A percentile compares a stretch with the other conserved stretches of the same genome.
Conservation (phyloP, 148 eudicot genomes). For the Diospyros kaki region DNA sequence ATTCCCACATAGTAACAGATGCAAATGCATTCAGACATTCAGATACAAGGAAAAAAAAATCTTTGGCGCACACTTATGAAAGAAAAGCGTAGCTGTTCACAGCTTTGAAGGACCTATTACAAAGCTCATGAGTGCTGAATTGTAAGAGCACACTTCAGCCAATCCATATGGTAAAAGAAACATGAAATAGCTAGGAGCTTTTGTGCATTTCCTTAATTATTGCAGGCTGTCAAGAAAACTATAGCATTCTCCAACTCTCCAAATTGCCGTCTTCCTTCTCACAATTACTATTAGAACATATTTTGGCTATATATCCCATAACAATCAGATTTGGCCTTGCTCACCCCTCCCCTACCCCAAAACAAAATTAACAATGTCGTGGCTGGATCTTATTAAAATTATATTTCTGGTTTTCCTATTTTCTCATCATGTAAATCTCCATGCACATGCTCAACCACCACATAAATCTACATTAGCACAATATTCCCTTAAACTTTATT, state of each 20-base stretch:
- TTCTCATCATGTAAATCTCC: neutral
- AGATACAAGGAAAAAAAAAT: neutral
- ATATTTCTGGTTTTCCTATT: too few relatives aligned
- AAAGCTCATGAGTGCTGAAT: neutral
- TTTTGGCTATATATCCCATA: too few relatives aligned
- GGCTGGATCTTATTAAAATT: neutral
- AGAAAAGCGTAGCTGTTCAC: neutral
- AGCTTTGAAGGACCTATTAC: neutral
- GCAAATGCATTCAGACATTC: too few relatives aligned
- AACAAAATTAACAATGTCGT: too few relatives aligned
- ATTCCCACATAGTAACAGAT: too few relatives aligned
- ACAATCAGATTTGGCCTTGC: too few relatives aligned
- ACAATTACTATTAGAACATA: too few relatives aligned
- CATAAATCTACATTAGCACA: neutral
- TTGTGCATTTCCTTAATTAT: neutral
- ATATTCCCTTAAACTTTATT: neutral
- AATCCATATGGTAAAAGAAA: neutral
- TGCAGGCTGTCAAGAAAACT: neutral
- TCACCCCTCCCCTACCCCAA: too few relatives aligned
- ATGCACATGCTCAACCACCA: too few relatives aligned
- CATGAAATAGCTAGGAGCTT: neutral
- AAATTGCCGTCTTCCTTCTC: too few relatives aligned
- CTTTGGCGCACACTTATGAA: neutral
- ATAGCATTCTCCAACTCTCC: neutral
- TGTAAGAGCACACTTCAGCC: too few relatives aligned